Conservation (phyloP, 805 yeast species). For the Spathaspora girioi region DNA sequence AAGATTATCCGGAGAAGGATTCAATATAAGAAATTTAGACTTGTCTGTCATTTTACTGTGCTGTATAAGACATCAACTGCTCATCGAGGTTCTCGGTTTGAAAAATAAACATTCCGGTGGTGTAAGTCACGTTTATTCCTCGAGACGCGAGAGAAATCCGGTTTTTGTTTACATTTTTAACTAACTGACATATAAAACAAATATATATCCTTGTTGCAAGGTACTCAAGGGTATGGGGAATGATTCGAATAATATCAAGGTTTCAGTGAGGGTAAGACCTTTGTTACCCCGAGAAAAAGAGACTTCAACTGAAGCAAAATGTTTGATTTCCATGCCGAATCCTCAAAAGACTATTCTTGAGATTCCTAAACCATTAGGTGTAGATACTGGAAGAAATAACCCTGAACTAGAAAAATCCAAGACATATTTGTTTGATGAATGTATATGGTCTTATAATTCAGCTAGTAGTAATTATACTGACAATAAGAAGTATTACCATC, state of each 20-base stretch:
- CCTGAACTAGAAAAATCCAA: conserved; percentile 11
- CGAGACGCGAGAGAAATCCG: neutral
- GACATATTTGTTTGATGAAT: conserved; percentile 16
- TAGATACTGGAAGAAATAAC: conserved; percentile 8
- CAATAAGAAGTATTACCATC: conserved; percentile 49
- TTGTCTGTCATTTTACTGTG: conserved; percentile 4
- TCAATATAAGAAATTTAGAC: conserved; percentile 39
- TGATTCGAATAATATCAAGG: conserved; percentile 36
- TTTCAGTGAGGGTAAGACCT: conserved; percentile 54
- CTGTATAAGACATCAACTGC: neutral
- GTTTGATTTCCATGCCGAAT: conserved; percentile 33
- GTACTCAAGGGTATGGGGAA: neutral
- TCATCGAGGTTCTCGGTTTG: neutral
- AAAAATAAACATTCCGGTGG: neutral
- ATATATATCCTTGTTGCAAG: neutral
- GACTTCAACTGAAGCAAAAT: conserved; percentile 7
- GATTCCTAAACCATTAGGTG: conserved; percentile 16
- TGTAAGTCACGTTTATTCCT: neutral
- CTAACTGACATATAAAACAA: too few species aligned
- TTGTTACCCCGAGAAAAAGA: conserved; percentile 26
- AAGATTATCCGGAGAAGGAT: conserved; percentile 41
- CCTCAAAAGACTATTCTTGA: conserved; percentile 14
- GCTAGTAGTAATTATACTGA: conserved; percentile 30
- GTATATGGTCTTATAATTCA: conserved; percentile 14
- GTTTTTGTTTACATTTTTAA: conserved; percentile 1